Percentiles rank a stretch among this genome's conserved stretches.
Conservation (phyloP, 2,329 filamentous ascomycete genomes). For the Beauveria medogensis region DNA sequence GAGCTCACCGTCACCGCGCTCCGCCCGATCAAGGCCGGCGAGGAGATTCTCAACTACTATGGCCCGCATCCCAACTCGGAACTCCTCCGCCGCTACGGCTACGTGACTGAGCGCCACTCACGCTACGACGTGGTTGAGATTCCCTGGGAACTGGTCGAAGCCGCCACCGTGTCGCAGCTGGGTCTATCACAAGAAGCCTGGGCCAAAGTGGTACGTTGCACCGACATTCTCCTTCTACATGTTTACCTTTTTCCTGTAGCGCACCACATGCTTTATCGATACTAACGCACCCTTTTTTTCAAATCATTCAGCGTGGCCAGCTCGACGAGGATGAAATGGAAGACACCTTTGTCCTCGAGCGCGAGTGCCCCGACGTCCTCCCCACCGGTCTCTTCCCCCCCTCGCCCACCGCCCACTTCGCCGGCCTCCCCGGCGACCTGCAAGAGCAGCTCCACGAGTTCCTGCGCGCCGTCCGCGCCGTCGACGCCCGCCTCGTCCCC, state of each 20-base stretch:
- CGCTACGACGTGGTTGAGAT: constrained; percentile 80
- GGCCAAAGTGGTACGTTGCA: constrained; percentile 34
- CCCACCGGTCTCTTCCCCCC: constrained; percentile 38
- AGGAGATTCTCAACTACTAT: constrained; percentile 85
- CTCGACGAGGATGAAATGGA: constrained; percentile 62
- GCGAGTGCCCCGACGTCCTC: constrained; percentile 43
- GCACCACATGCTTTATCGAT: too few species aligned
- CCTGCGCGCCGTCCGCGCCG: constrained; percentile 41
- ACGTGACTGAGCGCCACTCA: constrained; percentile 70
- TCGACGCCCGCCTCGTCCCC: constrained; percentile 31
- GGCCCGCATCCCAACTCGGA: constrained; percentile 78
- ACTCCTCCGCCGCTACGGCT: constrained; percentile 76
- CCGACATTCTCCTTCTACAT: background rate
- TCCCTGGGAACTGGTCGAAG: constrained; percentile 50
- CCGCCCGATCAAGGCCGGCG: constrained; percentile 57
- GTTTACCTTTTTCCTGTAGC: too few species aligned
- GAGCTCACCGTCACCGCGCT: constrained; percentile 64
- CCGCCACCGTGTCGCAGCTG: constrained; percentile 32
- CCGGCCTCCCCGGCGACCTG: constrained; percentile 28
- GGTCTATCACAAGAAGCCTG: constrained; percentile 29
- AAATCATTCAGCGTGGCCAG: constrained; percentile 25
- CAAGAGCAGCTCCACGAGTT: constrained; percentile 42
- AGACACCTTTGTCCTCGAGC: constrained; percentile 63
- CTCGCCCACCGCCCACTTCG: constrained; percentile 29
- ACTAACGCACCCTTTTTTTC: too few species aligned